A percentile compares a stretch with the other conserved stretches of the same genome.
phyloP scores from a whole-genome alignment of 1,139 yeast genomes.

The Blastobotrys aristatus region DNA sequence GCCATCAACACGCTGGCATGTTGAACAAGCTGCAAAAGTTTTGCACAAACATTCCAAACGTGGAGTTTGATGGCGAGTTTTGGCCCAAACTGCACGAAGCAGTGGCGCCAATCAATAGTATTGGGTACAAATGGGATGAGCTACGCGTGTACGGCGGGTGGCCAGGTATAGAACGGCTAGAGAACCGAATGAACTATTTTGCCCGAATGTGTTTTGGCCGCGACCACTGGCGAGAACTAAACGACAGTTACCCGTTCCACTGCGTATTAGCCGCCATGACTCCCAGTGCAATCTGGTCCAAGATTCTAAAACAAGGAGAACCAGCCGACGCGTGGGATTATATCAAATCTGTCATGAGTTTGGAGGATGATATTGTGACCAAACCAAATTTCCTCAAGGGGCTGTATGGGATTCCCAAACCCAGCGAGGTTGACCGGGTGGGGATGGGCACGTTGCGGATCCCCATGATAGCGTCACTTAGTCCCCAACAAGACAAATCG shows the following conservation, averaged over 20 bases:
- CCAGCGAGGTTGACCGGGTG: conserved; percentile 7
- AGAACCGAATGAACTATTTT: conserved; percentile 9
- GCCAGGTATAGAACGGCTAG: conserved; percentile 10
- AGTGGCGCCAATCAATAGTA: conserved; percentile 1
- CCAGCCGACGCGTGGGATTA: conserved; percentile 9
- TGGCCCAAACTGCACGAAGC: conserved; percentile 3
- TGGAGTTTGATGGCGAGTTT: neutral
- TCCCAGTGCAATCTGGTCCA: conserved; percentile 8
- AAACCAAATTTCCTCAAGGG: neutral
- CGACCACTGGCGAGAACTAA: conserved; percentile 5
- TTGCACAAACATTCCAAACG: neutral
- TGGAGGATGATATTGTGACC: conserved; percentile 5
- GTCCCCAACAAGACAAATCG: neutral
- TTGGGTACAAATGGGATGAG: conserved; percentile 10
- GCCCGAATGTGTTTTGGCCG: conserved; percentile 9
- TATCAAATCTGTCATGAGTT: neutral
- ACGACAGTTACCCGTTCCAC: conserved; percentile 3
- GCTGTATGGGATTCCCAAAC: conserved; percentile 8
- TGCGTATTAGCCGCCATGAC: conserved; percentile 12
- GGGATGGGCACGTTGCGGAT: conserved; percentile 12
- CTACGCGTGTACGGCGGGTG: conserved; percentile 12
- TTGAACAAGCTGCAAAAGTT: neutral
- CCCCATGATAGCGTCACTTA: neutral
- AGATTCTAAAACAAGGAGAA: neutral
- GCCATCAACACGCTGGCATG: too few relatives aligned